Conservation (phyloP, 2,329 filamentous ascomycete genomes). For the Fusarium kyushuense region DNA sequence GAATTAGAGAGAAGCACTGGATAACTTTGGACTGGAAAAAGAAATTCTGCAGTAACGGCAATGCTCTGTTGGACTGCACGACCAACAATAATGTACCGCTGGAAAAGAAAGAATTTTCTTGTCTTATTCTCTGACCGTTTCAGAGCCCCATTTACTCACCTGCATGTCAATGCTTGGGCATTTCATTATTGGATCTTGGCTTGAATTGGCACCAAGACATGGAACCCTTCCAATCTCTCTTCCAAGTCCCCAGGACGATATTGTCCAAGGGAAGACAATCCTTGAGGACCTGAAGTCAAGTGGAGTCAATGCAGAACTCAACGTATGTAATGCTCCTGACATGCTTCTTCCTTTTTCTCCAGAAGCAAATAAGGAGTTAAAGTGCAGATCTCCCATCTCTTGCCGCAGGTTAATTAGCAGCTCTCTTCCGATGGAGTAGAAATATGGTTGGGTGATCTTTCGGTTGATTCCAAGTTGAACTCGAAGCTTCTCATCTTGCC, state of each 20-base stretch:
- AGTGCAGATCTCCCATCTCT: conserved; percentile 24
- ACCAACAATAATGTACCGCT: not conserved
- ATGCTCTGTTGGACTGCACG: not conserved
- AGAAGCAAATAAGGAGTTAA: conserved; percentile 7
- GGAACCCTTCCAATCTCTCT: not conserved
- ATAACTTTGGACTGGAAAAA: not conserved
- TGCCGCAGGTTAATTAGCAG: not conserved
- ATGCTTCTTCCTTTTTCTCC: not conserved
- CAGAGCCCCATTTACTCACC: not conserved
- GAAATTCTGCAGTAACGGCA: not conserved
- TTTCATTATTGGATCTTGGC: too few relatives aligned
- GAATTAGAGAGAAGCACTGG: not conserved
- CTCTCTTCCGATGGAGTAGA: not conserved
- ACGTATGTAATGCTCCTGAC: conserved; percentile 13
- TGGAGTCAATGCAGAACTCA: conserved; percentile 10
- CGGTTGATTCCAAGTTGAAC: not conserved
- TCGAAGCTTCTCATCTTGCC: not conserved
- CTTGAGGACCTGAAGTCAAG: conserved; percentile 11
- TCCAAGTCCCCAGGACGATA: not conserved
- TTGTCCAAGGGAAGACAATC: not conserved
- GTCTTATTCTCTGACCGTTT: not conserved
- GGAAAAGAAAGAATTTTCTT: not conserved
- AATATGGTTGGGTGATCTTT: not conserved
- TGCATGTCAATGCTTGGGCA: not conserved
- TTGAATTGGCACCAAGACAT: too few relatives aligned